Percentiles rank a stretch among this genome's conserved stretches.
phyloP scores from a whole-genome alignment of 1,139 yeast species.

The Geotrichum cucujoidarum region DNA sequence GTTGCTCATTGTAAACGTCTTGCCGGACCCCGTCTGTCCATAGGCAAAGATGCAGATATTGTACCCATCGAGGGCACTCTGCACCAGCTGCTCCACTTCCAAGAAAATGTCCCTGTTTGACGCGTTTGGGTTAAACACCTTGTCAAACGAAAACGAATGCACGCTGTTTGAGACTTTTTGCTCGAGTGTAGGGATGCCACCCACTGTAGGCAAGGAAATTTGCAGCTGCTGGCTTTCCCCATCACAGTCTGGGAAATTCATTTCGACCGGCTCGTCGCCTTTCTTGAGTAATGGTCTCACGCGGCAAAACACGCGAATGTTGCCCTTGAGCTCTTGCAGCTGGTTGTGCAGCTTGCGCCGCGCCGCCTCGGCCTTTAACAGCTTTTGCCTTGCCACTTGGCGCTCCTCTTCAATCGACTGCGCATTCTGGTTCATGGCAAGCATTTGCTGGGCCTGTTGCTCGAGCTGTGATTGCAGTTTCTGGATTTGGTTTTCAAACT shows the following conservation, averaged over 20 bases:
- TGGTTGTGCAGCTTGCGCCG: conserved; percentile 68
- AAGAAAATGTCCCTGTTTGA: conserved; percentile 64
- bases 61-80: conserved; percentile 83
- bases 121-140: conserved; percentile 55
- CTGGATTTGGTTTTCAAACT: conserved; percentile 4
- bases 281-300: conserved; percentile 41
- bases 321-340: conserved; percentile 84
- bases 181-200: conserved; percentile 19
- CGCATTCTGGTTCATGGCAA: conserved; percentile 21
- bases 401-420: conserved; percentile 23
- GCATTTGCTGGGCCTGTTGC: conserved; percentile 5
- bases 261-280: conserved; percentile 36
- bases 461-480: conserved; percentile 5
- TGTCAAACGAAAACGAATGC: conserved; percentile 62
- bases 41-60: conserved; percentile 94
- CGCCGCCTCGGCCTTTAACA: conserved; percentile 45
- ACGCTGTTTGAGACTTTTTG: conserved; percentile 32
- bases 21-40: conserved; percentile 98
- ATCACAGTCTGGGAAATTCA: conserved; percentile 50
- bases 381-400: conserved; percentile 22
- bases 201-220: conserved; percentile 25
- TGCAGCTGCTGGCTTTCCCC: conserved; percentile 45
- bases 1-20: conserved; percentile 82
- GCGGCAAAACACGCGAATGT: conserved; percentile 85
- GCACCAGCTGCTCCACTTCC: conserved; percentile 81